These are phyloP conservation scores for Detonula confervacea DNA, from an alignment of 352 stramenopile genomes.

Conservation along the genomic window DNA sequence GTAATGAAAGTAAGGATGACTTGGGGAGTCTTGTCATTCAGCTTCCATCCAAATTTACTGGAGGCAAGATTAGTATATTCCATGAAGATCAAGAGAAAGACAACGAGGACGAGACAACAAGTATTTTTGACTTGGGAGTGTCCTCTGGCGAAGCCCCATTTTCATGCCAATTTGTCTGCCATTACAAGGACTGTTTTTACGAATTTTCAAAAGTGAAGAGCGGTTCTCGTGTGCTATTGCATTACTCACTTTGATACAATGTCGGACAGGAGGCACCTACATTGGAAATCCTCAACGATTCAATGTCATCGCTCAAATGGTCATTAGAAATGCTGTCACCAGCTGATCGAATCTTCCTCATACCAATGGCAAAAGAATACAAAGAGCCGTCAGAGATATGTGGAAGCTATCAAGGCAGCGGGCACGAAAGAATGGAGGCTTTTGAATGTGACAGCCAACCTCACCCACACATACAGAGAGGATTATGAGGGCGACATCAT, in stretches of 20 bases:
- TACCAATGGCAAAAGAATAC: constrained; percentile 24
- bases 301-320: constrained; percentile 11
- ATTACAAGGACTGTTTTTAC: constrained; percentile 27
- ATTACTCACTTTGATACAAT: constrained; percentile 23
- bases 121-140: constrained; percentile 22
- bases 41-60: constrained; percentile 21
- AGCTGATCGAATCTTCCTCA: constrained; percentile 17
- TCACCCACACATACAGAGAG: constrained; percentile 11
- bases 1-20: background rate
- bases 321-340: constrained; percentile 15
- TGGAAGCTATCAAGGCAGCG: constrained; percentile 10
- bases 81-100: constrained; percentile 2
- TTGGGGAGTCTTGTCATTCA: constrained; percentile 21
- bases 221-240: constrained; percentile 16
- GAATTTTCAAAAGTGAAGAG: constrained; percentile 20
- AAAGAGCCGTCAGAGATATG: background rate
- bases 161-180: constrained; percentile 22
- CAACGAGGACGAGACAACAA: background rate
- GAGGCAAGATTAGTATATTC: constrained; percentile 17
- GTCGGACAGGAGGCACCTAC: background rate
- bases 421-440: constrained; percentile 10
- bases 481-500: background rate
- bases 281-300: background rate
- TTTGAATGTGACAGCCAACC: constrained; percentile 1
- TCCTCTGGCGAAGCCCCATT: constrained; percentile 1